Evolutionary conservation across 495 filamentous ascomycete species (phyloP).

Genomic region (Niebla homalea): DNA sequence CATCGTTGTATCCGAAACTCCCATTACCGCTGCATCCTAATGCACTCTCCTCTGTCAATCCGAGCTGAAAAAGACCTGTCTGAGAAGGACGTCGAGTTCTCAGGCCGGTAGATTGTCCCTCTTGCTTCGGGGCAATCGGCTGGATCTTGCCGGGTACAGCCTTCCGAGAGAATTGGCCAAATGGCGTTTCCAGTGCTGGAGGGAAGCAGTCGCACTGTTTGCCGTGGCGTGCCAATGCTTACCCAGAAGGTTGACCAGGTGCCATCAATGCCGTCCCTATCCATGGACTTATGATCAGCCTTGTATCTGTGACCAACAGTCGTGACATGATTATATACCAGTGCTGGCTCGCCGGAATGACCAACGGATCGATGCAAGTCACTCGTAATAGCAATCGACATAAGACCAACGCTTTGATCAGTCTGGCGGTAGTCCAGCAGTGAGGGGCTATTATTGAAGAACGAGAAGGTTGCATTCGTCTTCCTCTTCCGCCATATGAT

Average conservation of each 20-base stretch:
- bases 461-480: background rate
- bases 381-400: background rate
- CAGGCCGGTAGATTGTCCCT: slow-evolving; percentile 21
- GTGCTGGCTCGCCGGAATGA: background rate
- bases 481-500: background rate
- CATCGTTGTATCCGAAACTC: slow-evolving; percentile 20
- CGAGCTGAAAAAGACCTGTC: slow-evolving; percentile 18
- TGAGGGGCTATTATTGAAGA: background rate
- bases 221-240: slow-evolving; percentile 24
- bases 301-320: background rate
- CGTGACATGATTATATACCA: background rate
- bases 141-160: slow-evolving; percentile 21
- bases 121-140: slow-evolving; percentile 19
- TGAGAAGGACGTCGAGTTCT: slow-evolving; percentile 17
- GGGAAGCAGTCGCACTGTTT: slow-evolving; percentile 20
- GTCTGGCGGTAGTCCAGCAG: background rate
- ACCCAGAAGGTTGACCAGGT: slow-evolving; percentile 27
- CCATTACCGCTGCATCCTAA: slow-evolving; percentile 22
- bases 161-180: slow-evolving; percentile 25
- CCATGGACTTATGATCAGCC: background rate
- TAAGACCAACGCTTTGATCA: background rate
- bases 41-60: slow-evolving; percentile 6
- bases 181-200: slow-evolving; percentile 20
- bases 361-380: background rate
- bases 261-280: slow-evolving; percentile 30